phyloP scores from a whole-genome alignment of 345 rosid species.

The Bruguiera sexangula region DNA sequence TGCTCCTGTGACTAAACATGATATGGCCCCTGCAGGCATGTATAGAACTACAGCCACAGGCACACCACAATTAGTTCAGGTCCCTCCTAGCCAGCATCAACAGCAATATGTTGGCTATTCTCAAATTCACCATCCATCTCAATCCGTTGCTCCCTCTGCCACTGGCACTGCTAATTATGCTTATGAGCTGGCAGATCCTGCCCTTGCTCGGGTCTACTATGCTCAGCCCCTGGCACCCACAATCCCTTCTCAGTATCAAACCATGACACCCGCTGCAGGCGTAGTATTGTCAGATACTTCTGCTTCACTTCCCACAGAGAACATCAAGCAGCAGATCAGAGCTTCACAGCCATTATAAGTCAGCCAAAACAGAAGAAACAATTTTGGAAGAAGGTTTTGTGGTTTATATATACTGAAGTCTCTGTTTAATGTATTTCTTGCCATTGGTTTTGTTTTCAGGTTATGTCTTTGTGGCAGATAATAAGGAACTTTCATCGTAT shows the following conservation, averaged over 20 bases:
- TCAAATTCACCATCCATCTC: constrained; percentile 80
- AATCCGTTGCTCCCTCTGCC: constrained; percentile 54
- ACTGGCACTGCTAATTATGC: constrained; percentile 50
- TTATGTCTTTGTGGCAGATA: constrained; percentile 57
- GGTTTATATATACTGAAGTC: constrained; percentile 37
- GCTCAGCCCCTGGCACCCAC: constrained; percentile 67
- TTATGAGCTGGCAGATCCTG: constrained; percentile 62
- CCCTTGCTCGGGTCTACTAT: constrained; percentile 69
- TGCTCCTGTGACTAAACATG: constrained; percentile 57
- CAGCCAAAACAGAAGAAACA: constrained; percentile 32
- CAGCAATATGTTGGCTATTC: constrained; percentile 76
- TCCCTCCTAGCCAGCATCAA: constrained; percentile 66
- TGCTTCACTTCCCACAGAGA: constrained; percentile 48
- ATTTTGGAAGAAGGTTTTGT: constrained; percentile 64
- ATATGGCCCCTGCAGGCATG: constrained; percentile 54
- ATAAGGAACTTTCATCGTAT: constrained; percentile 47
- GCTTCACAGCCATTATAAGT: constrained; percentile 46
- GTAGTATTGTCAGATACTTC: constrained; percentile 53
- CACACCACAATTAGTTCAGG: constrained; percentile 59
- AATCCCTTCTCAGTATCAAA: constrained; percentile 80
- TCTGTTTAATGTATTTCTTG: constrained; percentile 27
- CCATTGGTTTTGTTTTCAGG: constrained; percentile 59
- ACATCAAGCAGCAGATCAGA: constrained; percentile 59
- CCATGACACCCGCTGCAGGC: constrained; percentile 52
- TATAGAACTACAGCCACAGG: constrained; percentile 57